Base-by-base conservation (phyloP, 2,329 filamentous ascomycete genomes). In the Aspergillus nomiae region DNA sequence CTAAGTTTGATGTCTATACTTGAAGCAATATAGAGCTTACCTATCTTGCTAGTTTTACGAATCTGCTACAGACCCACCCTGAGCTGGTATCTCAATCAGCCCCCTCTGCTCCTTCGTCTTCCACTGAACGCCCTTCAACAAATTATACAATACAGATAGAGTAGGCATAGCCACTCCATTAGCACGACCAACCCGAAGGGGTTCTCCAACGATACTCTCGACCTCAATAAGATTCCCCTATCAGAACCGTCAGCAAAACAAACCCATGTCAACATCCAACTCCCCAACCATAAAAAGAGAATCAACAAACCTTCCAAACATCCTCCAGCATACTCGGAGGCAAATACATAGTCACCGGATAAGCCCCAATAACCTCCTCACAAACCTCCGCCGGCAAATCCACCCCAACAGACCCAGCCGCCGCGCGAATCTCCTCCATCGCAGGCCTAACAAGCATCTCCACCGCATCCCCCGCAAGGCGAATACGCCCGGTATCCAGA, bases 181-280 rank as follows among this genome's bases (percentile, higher is more conserved):
- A 30, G 69, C 70, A 65, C 79, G 78, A 1, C 80, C 85, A 65
- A 84, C 84, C 2, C 82, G 75, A 36, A 86, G 63, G 19, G 84
- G 83, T 72, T 86, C 85, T 0, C 84, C 84, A 4, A 86, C 72
- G 36, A 87, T 78, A 63, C 82, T 85, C 67, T 86, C 84, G 46
- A 82, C 78, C 70, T 87, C 85, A 63, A 84, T 82, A 55, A 80
- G 84, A 67, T 86, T 86, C 19, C 84, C 82, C 81, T 81, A 50
- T 24, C 4, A 57, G 12, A 32, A 50, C 19, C 14, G 43, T 56
- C 10, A 38, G 56, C 36, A 1, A 30, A 50, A 62, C 32, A 48
- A 11, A 26, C 34, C 34, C 34, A 38, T 38, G 4, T 38, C 38
- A 41, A n/a, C 16, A 11, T 10, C 10, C 4, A 46, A 19, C 12